A percentile compares a stretch with the other conserved stretches of the same genome.
phyloP scores from a whole-genome alignment of 2,329 filamentous ascomycete genomes.

The Ceratocystis albifundus region DNA sequence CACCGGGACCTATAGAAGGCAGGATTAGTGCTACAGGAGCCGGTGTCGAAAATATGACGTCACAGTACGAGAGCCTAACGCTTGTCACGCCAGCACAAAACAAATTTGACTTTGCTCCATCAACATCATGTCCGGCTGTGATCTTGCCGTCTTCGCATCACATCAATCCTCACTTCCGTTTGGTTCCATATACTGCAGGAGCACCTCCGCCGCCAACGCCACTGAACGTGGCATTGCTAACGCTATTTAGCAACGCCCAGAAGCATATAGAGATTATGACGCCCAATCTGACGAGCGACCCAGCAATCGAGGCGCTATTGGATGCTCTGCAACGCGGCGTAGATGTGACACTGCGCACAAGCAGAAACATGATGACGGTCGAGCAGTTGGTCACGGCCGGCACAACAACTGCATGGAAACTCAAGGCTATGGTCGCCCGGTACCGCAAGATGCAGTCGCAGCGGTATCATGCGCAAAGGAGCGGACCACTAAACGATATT shows the following conservation, averaged over 20 bases:
- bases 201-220: constrained; percentile 49
- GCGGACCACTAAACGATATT: constrained; percentile 24
- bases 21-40: neutral
- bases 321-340: constrained; percentile 54
- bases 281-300: constrained; percentile 61
- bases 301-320: constrained; percentile 51
- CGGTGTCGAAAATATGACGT: neutral
- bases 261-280: constrained; percentile 57
- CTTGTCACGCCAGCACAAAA: constrained; percentile 25
- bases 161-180: constrained; percentile 51
- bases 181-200: constrained; percentile 43
- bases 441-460: constrained; percentile 34
- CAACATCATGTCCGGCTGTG: constrained; percentile 55
- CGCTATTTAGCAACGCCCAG: constrained; percentile 47
- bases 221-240: constrained; percentile 54
- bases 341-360: constrained; percentile 55
- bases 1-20: neutral
- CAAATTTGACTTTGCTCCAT: constrained; percentile 53
- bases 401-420: constrained; percentile 56
- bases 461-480: constrained; percentile 8
- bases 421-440: constrained; percentile 46
- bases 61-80: constrained; percentile 20
- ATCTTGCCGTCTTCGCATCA: constrained; percentile 66
- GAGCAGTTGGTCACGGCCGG: constrained; percentile 74
- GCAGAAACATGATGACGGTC: constrained; percentile 58